phyloP scores from a whole-genome alignment of 129 eudicot species.

The Mikania micrantha region DNA sequence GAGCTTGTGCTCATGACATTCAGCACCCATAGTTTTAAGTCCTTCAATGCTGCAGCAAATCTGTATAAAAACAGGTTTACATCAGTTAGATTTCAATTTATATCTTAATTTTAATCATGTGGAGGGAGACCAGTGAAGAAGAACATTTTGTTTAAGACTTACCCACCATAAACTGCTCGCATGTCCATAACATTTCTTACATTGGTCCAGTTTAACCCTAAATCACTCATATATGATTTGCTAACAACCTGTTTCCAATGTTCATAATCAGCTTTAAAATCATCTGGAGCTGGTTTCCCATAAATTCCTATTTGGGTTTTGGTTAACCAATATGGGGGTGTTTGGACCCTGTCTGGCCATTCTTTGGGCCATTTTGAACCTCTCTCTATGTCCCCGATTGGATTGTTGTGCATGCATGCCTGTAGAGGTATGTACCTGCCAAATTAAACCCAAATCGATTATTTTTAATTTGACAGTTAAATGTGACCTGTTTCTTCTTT shows the following conservation, averaged over 20 bases:
- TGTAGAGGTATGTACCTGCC: slow-evolving; percentile 80
- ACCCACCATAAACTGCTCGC: slow-evolving; percentile 98
- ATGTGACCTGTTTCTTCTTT: not conserved
- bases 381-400: slow-evolving; percentile 47
- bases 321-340: slow-evolving; percentile 72
- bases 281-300: slow-evolving; percentile 81
- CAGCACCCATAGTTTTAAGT: slow-evolving; percentile 77
- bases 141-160: slow-evolving; percentile 12
- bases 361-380: slow-evolving; percentile 75
- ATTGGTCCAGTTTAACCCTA: slow-evolving; percentile 75
- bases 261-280: slow-evolving; percentile 58
- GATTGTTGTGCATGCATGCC: slow-evolving; percentile 68
- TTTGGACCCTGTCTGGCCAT: slow-evolving; percentile 58
- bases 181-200: slow-evolving; percentile 92
- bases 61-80: slow-evolving; percentile 27
- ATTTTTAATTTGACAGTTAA: not conserved
- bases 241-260: slow-evolving; percentile 69
- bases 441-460: not conserved
- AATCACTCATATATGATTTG: slow-evolving; percentile 45
- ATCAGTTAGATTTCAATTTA: slow-evolving; percentile 1
- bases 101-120: not conserved
- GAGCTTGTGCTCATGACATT: slow-evolving; percentile 71
- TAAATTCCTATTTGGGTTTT: slow-evolving; percentile 70
- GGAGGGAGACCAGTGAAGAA: not conserved
- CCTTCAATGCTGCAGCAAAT: slow-evolving; percentile 82